phyloP scores from a whole-genome alignment of 371 early-diverging fungal species.

The Nosema muscidifuracis region DNA sequence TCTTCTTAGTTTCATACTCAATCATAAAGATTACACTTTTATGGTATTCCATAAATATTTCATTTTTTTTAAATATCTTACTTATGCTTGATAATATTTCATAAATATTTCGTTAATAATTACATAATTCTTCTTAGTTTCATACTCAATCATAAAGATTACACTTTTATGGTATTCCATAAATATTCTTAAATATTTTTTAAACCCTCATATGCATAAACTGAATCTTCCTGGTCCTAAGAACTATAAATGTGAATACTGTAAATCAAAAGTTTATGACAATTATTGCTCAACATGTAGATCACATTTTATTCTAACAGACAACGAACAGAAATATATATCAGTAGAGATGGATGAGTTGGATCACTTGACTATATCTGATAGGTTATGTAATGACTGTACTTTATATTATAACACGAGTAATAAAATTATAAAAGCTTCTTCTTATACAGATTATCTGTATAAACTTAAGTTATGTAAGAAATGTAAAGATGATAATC shows the following conservation, averaged over 20 bases:
- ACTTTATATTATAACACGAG: not conserved
- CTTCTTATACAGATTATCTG: slow-evolving; percentile 39
- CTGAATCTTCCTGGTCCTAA: too few relatives aligned
- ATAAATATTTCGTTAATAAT: too few relatives aligned
- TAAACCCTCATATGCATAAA: too few relatives aligned
- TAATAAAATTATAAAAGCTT: slow-evolving; percentile 16
- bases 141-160: too few relatives aligned
- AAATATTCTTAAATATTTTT: too few relatives aligned
- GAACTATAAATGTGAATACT: slow-evolving; percentile 15
- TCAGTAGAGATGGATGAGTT: slow-evolving; percentile 33
- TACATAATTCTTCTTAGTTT: too few relatives aligned
- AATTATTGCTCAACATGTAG: slow-evolving; percentile 42
- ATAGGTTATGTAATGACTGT: slow-evolving; percentile 32
- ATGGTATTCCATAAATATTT: too few relatives aligned
- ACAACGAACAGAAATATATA: slow-evolving; percentile 17
- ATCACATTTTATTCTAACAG: slow-evolving; percentile 28
- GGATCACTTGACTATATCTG: not conserved
- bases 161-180: too few relatives aligned
- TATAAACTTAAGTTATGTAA: slow-evolving; percentile 34
- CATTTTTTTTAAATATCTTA: too few relatives aligned
- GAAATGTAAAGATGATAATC: slow-evolving; percentile 37
- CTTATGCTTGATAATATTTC: too few relatives aligned
- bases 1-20: too few relatives aligned
- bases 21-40: too few relatives aligned
- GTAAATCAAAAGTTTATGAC: slow-evolving; percentile 11